Conservation (phyloP, 1,139 yeast genomes). For the Tardiomyces blankii region DNA sequence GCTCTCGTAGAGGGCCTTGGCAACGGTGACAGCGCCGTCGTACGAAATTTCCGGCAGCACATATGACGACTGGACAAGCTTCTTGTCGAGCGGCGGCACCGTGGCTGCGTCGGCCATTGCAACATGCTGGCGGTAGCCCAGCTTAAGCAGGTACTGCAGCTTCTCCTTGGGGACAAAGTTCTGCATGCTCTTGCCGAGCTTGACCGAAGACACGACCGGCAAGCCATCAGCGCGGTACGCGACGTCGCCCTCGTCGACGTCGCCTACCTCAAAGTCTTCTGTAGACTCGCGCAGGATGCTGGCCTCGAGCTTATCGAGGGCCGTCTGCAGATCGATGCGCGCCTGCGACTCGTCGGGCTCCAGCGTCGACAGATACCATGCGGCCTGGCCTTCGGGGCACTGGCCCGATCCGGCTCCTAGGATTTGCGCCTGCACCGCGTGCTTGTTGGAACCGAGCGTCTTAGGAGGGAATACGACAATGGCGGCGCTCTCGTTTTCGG, state of each 20-base stretch:
- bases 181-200: conserved; percentile 74
- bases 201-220: conserved; percentile 66
- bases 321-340: conserved; percentile 67
- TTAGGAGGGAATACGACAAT: conserved; percentile 91
- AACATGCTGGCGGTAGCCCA: conserved; percentile 60
- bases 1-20: conserved; percentile 58
- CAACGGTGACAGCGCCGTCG: conserved; percentile 80
- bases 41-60: conserved; percentile 55
- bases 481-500: conserved; percentile 72
- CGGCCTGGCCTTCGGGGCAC: conserved; percentile 78
- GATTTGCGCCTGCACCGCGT: conserved; percentile 76
- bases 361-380: conserved; percentile 80
- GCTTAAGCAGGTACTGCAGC: conserved; percentile 65
- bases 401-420: conserved; percentile 86
- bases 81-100: conserved; percentile 47
- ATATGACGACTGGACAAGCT: conserved; percentile 5
- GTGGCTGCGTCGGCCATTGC: conserved; percentile 35
- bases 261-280: conserved; percentile 38
- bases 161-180: conserved; percentile 76
- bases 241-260: conserved; percentile 47
- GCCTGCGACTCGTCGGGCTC: conserved; percentile 43
- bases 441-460: conserved; percentile 54
- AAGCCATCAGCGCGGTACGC: conserved; percentile 46
- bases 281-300: conserved; percentile 73
- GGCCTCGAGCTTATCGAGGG: conserved; percentile 67